Conservation (phyloP, 169 alveolate species). For the Plasmodium gaboni region DNA sequence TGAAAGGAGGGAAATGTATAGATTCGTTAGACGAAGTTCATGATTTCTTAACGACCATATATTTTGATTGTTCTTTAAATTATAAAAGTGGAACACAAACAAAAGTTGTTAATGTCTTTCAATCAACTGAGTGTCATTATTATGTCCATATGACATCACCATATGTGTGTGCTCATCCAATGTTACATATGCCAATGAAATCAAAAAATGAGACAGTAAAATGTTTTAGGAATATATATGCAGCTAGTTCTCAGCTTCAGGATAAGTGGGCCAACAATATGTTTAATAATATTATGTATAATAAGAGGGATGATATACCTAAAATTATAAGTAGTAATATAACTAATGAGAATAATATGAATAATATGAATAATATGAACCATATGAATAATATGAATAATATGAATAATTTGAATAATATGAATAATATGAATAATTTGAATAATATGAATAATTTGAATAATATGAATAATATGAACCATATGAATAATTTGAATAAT, state of each 20-base stretch:
- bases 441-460: no score
- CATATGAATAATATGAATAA: not conserved
- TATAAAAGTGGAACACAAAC: constrained; percentile 48
- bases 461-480: not conserved
- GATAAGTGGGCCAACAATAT: not conserved
- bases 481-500: not conserved
- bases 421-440: not conserved
- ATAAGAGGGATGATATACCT: not conserved
- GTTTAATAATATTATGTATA: not conserved
- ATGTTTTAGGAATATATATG: constrained; percentile 61
- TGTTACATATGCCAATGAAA: constrained; percentile 28
- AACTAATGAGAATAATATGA: not conserved
- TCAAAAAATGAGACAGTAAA: constrained; percentile 40
- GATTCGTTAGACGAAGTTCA: constrained; percentile 46
- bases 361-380: no score
- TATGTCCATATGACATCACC: constrained; percentile 72
- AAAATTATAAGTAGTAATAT: not conserved
- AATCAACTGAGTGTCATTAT: constrained; percentile 74
- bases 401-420: not conserved
- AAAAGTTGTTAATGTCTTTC: constrained; percentile 48
- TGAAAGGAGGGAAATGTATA: constrained; percentile 71
- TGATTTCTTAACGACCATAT: constrained; percentile 61
- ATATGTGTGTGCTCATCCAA: constrained; percentile 69
- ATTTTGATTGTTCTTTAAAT: constrained; percentile 71
- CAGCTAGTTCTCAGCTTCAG: constrained; percentile 61